Base-by-base conservation (phyloP, 208 protist genomes). In the Vickermania ingenoplastis region DNA sequence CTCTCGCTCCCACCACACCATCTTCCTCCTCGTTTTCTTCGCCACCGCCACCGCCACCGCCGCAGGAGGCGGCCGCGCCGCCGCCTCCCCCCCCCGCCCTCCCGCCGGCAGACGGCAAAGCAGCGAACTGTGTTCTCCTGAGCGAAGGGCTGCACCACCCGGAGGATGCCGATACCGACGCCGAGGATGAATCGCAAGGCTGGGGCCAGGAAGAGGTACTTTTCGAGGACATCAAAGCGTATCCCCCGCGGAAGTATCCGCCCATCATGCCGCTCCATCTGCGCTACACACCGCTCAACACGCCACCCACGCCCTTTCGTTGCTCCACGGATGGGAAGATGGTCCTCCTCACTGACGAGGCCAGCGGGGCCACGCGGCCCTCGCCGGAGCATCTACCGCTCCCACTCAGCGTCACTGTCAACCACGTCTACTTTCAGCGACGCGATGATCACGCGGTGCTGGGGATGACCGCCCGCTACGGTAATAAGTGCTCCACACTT, bases 381-480 rank as follows among this genome's bases (percentile, higher is more conserved):
- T 28, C 64, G 1, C 79, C 83, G 2, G 87, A 91, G 70, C 72
- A 92, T 63, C 79, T 96, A 28, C 89, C 89, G 21, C 67, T 92
- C 31, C 89, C 89, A 7, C 79, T 92, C 41, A 91, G 80, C 59
- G 89, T 92, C 22, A 94, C 89, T 13, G 89, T 96, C 67, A 96
- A 96, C 63, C 89, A 96, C 68, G 83, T 92, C 48, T 96, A 96
- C 75, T 96, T 96, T 69, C 87, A 93, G 73, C 79, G 81, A 41
- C 73, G 86, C 25, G 89, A 92, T 45, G 79, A 93, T 62, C 85
- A 94, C 67, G 72, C 80, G 13, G 89, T 92, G 24, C 85, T 91
- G 74, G 89, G 86, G 0, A 67, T 91, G 5, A 96, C 89, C 7
- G 91, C 83, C 41, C 83, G 89, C 1, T 91, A 89, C 70, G 85